These are phyloP conservation scores for Rhodotorula taiwanensis DNA, from an alignment of 768 basidiomycete species.

Conservation along the genomic window DNA sequence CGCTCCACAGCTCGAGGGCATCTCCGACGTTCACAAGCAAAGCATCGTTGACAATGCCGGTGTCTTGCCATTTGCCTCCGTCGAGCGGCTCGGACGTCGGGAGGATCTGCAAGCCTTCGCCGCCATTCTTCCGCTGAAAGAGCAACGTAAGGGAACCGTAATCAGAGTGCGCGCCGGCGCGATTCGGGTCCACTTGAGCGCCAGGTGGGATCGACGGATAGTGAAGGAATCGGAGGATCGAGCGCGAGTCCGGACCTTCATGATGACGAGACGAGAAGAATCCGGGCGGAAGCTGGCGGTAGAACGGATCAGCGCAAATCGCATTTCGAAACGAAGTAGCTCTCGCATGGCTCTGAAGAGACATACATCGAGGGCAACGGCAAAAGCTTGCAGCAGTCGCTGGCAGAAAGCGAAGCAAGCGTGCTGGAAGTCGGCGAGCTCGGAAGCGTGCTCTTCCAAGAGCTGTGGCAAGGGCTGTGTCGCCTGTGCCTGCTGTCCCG, in stretches of 20 bases:
- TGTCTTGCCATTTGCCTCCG: conserved; percentile 18
- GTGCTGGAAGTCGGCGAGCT: conserved; percentile 16
- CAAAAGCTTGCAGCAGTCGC: conserved; percentile 25
- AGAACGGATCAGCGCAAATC: too few relatives aligned
- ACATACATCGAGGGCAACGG: conserved; percentile 22
- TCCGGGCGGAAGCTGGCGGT: conserved; percentile 1
- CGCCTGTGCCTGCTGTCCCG: not conserved
- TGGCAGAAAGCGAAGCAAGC: conserved; percentile 31
- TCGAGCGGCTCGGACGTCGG: conserved; percentile 18
- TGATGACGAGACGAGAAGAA: conserved; percentile 27
- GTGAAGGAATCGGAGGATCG: conserved; percentile 34
- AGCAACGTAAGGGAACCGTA: conserved; percentile 23
- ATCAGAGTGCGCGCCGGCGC: conserved; percentile 28
- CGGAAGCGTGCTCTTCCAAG: not conserved
- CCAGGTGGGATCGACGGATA: conserved; percentile 19
- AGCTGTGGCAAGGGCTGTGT: conserved; percentile 20
- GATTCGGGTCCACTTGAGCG: conserved; percentile 24
- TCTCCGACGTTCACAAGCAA: conserved; percentile 28
- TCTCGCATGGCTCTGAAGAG: too few relatives aligned
- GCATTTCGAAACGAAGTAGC: not conserved
- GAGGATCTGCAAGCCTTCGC: conserved; percentile 30
- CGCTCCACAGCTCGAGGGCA: conserved; percentile 17
- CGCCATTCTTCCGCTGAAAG: conserved; percentile 21
- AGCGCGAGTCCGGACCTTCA: conserved; percentile 2
- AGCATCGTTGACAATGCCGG: conserved; percentile 15